Conservation (phyloP, 768 basidiomycete species). For the Panus rudis region DNA sequence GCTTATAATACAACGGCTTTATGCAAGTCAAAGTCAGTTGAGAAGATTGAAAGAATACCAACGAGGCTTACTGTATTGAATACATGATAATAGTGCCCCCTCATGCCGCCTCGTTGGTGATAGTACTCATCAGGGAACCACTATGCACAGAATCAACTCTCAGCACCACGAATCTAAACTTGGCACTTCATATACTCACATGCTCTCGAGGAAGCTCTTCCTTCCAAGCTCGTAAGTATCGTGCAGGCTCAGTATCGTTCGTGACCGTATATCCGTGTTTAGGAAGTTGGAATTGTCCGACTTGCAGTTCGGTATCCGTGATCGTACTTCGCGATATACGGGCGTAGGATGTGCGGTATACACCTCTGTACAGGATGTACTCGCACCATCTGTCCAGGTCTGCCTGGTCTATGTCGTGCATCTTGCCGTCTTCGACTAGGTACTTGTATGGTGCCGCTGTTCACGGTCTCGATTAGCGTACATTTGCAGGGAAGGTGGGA, state of each 20-base stretch:
- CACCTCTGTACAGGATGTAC: constrained; percentile 79
- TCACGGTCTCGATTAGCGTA: constrained; percentile 2
- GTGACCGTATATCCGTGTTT: constrained; percentile 42
- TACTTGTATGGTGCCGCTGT: constrained; percentile 72
- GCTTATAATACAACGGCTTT: constrained; percentile 35
- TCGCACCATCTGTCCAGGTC: constrained; percentile 82
- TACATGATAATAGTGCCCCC: constrained; percentile 74
- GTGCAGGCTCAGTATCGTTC: constrained; percentile 53
- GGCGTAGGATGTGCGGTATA: constrained; percentile 77
- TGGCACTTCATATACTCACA: constrained; percentile 31
- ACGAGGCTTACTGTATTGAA: constrained; percentile 52
- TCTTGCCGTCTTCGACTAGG: constrained; percentile 65
- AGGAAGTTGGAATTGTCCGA: constrained; percentile 79
- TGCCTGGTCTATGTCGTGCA: constrained; percentile 74
- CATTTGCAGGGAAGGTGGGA: constrained; percentile 12
- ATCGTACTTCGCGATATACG: constrained; percentile 76
- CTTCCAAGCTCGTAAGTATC: constrained; percentile 62
- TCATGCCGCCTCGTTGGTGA: constrained; percentile 50
- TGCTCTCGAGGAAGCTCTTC: constrained; percentile 59
- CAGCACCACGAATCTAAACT: neutral
- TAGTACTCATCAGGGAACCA: constrained; percentile 78
- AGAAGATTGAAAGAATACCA: neutral
- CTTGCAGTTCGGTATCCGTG: constrained; percentile 87
- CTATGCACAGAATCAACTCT: constrained; percentile 25
- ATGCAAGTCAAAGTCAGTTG: neutral